Conservation (phyloP, 148 eudicot genomes). For the Chenopodium suecicum region DNA sequence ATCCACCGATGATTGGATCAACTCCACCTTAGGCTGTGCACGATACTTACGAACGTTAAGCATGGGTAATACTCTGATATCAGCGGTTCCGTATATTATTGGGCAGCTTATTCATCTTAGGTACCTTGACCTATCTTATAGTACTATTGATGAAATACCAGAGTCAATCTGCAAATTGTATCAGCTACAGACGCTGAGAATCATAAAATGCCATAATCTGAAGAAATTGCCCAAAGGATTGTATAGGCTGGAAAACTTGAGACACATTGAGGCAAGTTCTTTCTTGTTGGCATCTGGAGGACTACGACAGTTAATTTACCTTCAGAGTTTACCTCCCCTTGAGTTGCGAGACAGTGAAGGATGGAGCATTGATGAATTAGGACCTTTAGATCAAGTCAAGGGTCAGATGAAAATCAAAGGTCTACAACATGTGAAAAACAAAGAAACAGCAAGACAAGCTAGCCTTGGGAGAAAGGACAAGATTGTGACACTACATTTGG, state of each 20-base stretch:
- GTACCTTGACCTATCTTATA: not conserved
- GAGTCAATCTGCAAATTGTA: slow-evolving; percentile 11
- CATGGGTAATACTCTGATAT: not conserved
- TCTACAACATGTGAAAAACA: slow-evolving; percentile 11
- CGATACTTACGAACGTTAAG: slow-evolving; percentile 13
- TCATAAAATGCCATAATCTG: not conserved
- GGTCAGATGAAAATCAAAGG: not conserved
- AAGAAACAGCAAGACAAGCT: slow-evolving; percentile 9
- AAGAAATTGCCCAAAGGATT: slow-evolving; percentile 3
- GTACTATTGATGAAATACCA: not conserved
- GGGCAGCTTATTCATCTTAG: slow-evolving; percentile 7
- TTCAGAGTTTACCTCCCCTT: slow-evolving; percentile 21
- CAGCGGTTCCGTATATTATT: not conserved
- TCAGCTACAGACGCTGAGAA: slow-evolving; percentile 15
- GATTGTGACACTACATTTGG: not conserved
- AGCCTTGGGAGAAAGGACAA: slow-evolving; percentile 1
- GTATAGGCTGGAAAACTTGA: slow-evolving; percentile 15
- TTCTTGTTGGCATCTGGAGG: not conserved
- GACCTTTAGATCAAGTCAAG: slow-evolving; percentile 1
- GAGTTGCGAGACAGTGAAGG: not conserved
- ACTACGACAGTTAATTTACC: not conserved
- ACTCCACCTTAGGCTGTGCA: not conserved
- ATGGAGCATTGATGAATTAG: slow-evolving; percentile 12
- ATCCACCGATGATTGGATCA: too few species aligned
- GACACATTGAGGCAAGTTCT: not conserved